These are phyloP conservation scores for Arthrobotrys entomopaga DNA, from an alignment of 2,329 filamentous ascomycete genomes.

Conservation along the genomic window DNA sequence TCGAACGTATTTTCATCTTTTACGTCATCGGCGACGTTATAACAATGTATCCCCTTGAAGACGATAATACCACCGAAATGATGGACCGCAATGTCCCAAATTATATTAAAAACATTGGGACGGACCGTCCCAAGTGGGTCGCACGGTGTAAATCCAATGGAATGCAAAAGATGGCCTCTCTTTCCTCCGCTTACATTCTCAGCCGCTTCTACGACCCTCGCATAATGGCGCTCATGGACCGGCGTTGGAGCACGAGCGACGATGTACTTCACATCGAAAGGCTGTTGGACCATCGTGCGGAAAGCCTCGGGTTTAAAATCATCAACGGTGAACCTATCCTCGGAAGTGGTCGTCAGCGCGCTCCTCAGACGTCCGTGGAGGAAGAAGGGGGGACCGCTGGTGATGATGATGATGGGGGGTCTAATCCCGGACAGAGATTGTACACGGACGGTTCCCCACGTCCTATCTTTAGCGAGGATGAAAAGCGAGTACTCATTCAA, in stretches of 20 bases:
- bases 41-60: slow-evolving; percentile 22
- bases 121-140: slow-evolving; percentile 35
- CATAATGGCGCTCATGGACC: slow-evolving; percentile 44
- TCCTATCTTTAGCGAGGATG: slow-evolving; percentile 8
- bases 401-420: background rate
- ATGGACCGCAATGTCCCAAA: slow-evolving; percentile 18
- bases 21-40: slow-evolving; percentile 36
- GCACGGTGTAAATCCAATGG: slow-evolving; percentile 2
- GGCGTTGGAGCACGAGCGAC: slow-evolving; percentile 21
- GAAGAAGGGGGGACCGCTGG: background rate
- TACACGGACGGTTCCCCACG: too few relatives aligned
- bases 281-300: background rate
- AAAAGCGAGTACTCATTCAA: background rate
- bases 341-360: background rate
- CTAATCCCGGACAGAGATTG: too few relatives aligned
- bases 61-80: slow-evolving; percentile 2
- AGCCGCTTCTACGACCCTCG: slow-evolving; percentile 46
- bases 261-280: background rate
- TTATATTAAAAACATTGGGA: slow-evolving; percentile 30
- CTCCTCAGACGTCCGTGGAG: background rate
- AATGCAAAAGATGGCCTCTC: background rate
- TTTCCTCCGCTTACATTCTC: slow-evolving; percentile 3
- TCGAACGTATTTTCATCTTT: slow-evolving; percentile 3
- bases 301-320: slow-evolving; percentile 4
- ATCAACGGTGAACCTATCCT: slow-evolving; percentile 40